These are phyloP conservation scores for Leptographium flavum DNA, from an alignment of 2,329 filamentous ascomycete species.

Conservation along the genomic window DNA sequence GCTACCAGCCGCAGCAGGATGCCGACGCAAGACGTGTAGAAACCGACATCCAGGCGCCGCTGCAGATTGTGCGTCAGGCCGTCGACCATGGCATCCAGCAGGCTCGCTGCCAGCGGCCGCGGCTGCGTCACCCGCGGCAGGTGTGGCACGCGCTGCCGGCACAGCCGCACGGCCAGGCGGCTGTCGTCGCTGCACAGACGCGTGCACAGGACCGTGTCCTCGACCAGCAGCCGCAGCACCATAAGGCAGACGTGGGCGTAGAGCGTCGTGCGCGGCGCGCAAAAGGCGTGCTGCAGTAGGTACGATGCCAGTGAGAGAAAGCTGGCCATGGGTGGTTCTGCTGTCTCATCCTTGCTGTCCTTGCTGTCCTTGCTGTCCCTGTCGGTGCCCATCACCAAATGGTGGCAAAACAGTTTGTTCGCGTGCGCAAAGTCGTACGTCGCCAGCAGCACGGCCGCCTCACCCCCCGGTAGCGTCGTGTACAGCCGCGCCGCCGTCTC, in stretches of 20 bases:
- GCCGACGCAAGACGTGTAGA: slow-evolving; percentile 71
- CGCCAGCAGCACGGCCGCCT: slow-evolving; percentile 67
- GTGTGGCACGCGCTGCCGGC: slow-evolving; percentile 77
- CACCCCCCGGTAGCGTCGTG: slow-evolving; percentile 60
- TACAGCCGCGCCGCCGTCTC: slow-evolving; percentile 78
- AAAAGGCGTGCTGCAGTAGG: slow-evolving; percentile 81
- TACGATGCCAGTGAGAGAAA: slow-evolving; percentile 88
- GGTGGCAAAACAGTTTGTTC: slow-evolving; percentile 90
- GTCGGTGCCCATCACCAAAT: slow-evolving; percentile 54
- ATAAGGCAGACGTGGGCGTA: slow-evolving; percentile 81
- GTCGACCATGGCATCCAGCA: slow-evolving; percentile 81
- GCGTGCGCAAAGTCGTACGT: slow-evolving; percentile 89
- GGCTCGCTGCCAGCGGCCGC: slow-evolving; percentile 56
- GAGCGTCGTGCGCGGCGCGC: slow-evolving; percentile 60
- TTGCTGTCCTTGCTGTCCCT: slow-evolving; percentile 23
- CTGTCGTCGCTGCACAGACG: slow-evolving; percentile 50
- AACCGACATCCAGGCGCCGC: slow-evolving; percentile 65
- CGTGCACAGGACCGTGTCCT: slow-evolving; percentile 72
- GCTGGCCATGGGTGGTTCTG: slow-evolving; percentile 62
- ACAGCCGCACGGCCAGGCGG: slow-evolving; percentile 63
- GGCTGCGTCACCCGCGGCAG: slow-evolving; percentile 62
- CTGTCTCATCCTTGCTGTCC: slow-evolving; percentile 18
- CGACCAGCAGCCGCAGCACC: slow-evolving; percentile 71
- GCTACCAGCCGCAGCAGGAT: slow-evolving; percentile 73
- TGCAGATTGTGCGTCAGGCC: slow-evolving; percentile 89